Evolutionary conservation across 78 protist species (phyloP).

Genomic region (Guillardia theta): DNA sequence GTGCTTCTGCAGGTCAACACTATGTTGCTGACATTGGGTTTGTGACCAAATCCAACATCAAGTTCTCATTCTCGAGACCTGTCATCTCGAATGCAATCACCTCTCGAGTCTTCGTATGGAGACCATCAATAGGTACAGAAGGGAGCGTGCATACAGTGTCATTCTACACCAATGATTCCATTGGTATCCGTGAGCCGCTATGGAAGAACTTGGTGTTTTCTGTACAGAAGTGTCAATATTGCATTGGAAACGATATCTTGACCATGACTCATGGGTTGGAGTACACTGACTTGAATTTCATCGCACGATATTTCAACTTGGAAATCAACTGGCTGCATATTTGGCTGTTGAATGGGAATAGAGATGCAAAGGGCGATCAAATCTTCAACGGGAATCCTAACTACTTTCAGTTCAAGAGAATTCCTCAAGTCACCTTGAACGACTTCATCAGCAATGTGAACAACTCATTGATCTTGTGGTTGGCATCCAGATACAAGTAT

Average conservation of each 20-base stretch:
- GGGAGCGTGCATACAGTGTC: neutral
- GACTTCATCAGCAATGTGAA: neutral
- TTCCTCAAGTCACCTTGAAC: too few species aligned
- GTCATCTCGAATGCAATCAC: neutral
- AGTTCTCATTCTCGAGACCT: too few species aligned
- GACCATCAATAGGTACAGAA: neutral
- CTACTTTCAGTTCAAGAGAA: too few species aligned
- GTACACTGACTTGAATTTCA: too few species aligned
- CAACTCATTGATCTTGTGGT: neutral
- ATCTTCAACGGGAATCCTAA: neutral
- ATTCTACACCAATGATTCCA: neutral
- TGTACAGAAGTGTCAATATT: neutral
- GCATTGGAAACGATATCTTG: neutral
- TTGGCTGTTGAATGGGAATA: neutral
- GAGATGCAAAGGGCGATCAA: neutral
- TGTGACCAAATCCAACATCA: neutral
- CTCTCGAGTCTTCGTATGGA: neutral
- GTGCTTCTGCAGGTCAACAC: neutral
- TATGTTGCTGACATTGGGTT: neutral
- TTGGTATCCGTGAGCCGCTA: neutral
- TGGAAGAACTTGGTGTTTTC: neutral
- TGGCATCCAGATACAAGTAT: neutral
- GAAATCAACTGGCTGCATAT: conserved; percentile 5
- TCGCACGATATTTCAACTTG: too few species aligned
- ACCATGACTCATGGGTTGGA: too few species aligned